A percentile compares a stretch with the other conserved stretches of the same genome.
phyloP scores from a whole-genome alignment of 257 asterid genomes.

The Coffea eugenioides region DNA sequence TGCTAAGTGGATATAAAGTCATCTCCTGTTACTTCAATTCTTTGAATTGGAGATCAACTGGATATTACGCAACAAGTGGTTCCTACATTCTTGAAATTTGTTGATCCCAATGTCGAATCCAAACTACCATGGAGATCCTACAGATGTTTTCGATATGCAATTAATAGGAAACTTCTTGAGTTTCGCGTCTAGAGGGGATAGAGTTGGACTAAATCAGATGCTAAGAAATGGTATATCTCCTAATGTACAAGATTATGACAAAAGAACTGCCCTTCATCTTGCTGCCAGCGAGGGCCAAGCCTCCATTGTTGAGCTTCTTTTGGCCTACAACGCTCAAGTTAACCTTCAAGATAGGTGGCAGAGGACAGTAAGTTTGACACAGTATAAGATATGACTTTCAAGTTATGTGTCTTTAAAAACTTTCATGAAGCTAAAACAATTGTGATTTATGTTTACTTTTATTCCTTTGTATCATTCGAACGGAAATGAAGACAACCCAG shows the following conservation, averaged over 20 bases:
- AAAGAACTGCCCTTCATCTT: constrained; percentile 61
- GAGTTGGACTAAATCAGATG: constrained; percentile 63
- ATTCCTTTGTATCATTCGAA: not conserved
- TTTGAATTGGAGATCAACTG: no score
- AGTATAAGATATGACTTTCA: not conserved
- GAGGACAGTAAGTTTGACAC: constrained; percentile 31
- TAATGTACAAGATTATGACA: constrained; percentile 58
- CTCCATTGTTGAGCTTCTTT: constrained; percentile 59
- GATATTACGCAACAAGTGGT: not conserved
- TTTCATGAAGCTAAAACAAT: no score
- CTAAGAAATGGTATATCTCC: constrained; percentile 48
- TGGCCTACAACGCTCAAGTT: constrained; percentile 56
- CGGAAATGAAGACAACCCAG: no score
- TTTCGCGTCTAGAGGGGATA: constrained; percentile 63
- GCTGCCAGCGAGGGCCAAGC: constrained; percentile 74
- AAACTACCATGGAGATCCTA: constrained; percentile 22
- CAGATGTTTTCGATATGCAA: constrained; percentile 42
- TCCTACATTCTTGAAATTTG: not conserved
- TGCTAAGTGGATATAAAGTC: no score
- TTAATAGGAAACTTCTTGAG: constrained; percentile 57
- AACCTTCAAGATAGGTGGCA: constrained; percentile 63
- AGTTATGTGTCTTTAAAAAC: no score
- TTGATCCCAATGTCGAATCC: constrained; percentile 25
- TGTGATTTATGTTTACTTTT: no score
- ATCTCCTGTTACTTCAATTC: not conserved